Evolutionary conservation across 2,329 filamentous ascomycete genomes (phyloP).

Genomic region (Podosphaera xanthii): DNA sequence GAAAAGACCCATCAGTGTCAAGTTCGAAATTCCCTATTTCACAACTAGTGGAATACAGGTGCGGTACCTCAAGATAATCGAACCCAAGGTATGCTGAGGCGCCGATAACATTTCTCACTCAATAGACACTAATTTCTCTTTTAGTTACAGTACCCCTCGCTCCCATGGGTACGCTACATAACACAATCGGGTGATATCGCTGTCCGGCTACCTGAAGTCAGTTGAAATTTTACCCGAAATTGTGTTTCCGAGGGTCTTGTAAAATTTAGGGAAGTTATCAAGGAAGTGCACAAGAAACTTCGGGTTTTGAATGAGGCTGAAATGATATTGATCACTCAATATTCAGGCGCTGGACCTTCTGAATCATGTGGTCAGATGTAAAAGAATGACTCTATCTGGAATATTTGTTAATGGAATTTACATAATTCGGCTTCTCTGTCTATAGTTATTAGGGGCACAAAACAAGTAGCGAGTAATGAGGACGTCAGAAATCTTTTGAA

Average conservation of each 20-base stretch:
- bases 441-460: too few relatives aligned
- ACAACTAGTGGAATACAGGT: conserved; percentile 99
- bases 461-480: too few relatives aligned
- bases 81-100: conserved; percentile 60
- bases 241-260: neutral
- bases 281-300: too few relatives aligned
- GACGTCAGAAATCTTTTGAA: too few relatives aligned
- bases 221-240: conserved; percentile 4
- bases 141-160: conserved; percentile 87
- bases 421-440: too few relatives aligned
- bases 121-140: conserved; percentile 2
- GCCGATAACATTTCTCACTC: neutral
- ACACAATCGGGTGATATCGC: conserved; percentile 95
- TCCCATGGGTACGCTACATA: conserved; percentile 97
- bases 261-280: too few relatives aligned
- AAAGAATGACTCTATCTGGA: too few relatives aligned
- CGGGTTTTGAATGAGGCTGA: too few relatives aligned
- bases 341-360: too few relatives aligned
- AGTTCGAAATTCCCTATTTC: conserved; percentile 99
- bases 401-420: too few relatives aligned
- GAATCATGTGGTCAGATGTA: too few relatives aligned
- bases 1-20: conserved; percentile 93
- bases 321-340: too few relatives aligned
- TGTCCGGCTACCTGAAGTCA: conserved; percentile 62
- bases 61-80: conserved; percentile 94